These are phyloP conservation scores for Beta vulgaris DNA, from an alignment of 148 eudicot species.

Conservation along the genomic window DNA sequence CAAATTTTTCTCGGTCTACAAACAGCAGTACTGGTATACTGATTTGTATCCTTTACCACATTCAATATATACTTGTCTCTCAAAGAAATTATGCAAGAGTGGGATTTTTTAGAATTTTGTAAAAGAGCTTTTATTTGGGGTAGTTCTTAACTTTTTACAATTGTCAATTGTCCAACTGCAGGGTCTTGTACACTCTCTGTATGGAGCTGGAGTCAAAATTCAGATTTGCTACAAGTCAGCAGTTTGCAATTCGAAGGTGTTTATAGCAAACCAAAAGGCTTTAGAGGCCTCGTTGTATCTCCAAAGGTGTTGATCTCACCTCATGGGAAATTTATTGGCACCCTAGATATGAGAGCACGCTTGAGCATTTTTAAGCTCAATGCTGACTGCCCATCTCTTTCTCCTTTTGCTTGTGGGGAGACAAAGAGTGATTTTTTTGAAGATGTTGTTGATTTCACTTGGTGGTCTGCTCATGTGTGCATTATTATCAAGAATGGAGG, in stretches of 20 bases:
- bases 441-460: conserved; percentile 70
- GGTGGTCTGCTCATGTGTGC: conserved; percentile 87
- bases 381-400: conserved; percentile 39
- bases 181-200: conserved; percentile 64
- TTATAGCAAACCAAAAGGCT: conserved; percentile 52
- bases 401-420: conserved; percentile 37
- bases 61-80: neutral
- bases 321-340: conserved; percentile 63
- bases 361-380: conserved; percentile 56
- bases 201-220: conserved; percentile 53
- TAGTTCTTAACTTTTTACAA: neutral
- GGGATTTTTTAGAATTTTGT: neutral
- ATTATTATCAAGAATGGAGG: conserved; percentile 61
- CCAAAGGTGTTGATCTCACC: conserved; percentile 84
- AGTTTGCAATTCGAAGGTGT: conserved; percentile 58
- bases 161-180: conserved; percentile 25
- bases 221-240: conserved; percentile 38
- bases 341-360: conserved; percentile 67
- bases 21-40: conserved; percentile 39
- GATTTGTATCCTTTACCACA: conserved; percentile 19
- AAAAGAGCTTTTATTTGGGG: neutral
- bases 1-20: conserved; percentile 33
- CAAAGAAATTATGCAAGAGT: neutral
- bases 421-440: conserved; percentile 34
- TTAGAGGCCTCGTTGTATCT: conserved; percentile 48